Evolutionary conservation across 805 yeast species (phyloP).

Genomic region (Cyberlindnera mrakii): DNA sequence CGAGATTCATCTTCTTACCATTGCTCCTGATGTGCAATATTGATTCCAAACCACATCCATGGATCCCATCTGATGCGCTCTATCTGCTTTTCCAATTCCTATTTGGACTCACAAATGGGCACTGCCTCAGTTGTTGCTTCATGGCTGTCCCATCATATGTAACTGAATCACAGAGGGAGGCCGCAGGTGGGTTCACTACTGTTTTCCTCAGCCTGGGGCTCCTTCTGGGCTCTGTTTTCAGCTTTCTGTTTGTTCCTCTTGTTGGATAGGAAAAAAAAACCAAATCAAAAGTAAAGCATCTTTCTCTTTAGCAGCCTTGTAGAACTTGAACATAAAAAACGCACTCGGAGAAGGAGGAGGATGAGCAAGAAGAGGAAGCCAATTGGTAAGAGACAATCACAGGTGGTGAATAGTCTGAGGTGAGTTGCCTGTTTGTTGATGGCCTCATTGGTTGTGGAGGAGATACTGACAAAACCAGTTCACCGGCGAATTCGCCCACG

Average conservation of each 20-base stretch:
- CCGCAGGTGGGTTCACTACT: slow-evolving; percentile 92
- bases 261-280: slow-evolving; percentile 4
- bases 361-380: not conserved
- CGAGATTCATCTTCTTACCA: slow-evolving; percentile 60
- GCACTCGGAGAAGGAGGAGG: not conserved
- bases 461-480: not conserved
- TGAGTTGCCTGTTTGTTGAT: not conserved
- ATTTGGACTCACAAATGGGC: slow-evolving; percentile 89
- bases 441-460: no score
- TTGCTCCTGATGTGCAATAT: slow-evolving; percentile 65
- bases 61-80: slow-evolving; percentile 51
- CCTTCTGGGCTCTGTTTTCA: slow-evolving; percentile 69
- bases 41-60: slow-evolving; percentile 12
- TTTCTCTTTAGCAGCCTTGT: no score
- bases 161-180: slow-evolving; percentile 66
- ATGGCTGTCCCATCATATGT: slow-evolving; percentile 64
- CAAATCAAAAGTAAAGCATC: no score
- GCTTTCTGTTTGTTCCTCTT: slow-evolving; percentile 54
- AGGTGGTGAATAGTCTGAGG: slow-evolving; percentile 1
- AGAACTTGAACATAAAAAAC: no score
- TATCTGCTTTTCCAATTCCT: slow-evolving; percentile 66
- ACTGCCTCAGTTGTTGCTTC: slow-evolving; percentile 71
- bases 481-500: not conserved
- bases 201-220: slow-evolving; percentile 75
- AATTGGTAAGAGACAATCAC: not conserved